A percentile compares a stretch with the other conserved stretches of the same genome.
Evolutionary conservation across 2,329 filamentous ascomycete genomes (phyloP).

Genomic region (Ceratocystis albifundus): DNA sequence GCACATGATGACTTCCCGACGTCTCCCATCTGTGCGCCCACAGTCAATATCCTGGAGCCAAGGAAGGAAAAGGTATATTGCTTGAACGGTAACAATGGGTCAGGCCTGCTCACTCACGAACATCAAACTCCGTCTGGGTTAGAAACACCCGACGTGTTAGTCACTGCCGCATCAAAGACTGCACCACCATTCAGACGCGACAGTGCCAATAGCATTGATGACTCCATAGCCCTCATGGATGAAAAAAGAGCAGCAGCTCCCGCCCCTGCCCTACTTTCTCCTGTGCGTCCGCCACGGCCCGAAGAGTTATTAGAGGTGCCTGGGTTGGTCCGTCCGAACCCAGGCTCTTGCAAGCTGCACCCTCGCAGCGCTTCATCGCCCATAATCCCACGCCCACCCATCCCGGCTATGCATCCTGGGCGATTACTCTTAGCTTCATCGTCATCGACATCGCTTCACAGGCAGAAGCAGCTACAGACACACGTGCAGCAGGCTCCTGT

Average conservation of each 20-base stretch:
- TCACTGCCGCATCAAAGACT: constrained; percentile 6
- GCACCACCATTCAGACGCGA: neutral
- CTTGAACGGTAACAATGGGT: neutral
- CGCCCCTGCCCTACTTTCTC: neutral
- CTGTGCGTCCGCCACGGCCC: constrained; percentile 12
- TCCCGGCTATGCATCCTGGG: constrained; percentile 22
- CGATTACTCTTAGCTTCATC: constrained; percentile 15
- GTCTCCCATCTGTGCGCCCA: constrained; percentile 20
- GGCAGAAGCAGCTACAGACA: neutral
- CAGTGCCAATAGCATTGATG: constrained; percentile 7
- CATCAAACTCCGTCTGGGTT: neutral
- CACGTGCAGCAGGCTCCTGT: neutral
- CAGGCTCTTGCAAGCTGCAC: constrained; percentile 17
- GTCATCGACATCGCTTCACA: constrained; percentile 8
- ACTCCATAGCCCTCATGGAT: neutral
- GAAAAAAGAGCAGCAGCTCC: neutral
- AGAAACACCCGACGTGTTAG: neutral
- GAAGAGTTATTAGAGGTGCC: constrained; percentile 18
- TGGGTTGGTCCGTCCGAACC: constrained; percentile 4
- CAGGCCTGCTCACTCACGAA: neutral
- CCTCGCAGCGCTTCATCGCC: constrained; percentile 17
- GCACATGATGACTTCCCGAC: constrained; percentile 11
- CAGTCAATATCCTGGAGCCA: constrained; percentile 14
- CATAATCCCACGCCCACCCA: constrained; percentile 15
- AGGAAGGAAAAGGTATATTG: constrained; percentile 16